Conservation (phyloP, 169 alveolate genomes). For the Plasmodium berghei region DNA sequence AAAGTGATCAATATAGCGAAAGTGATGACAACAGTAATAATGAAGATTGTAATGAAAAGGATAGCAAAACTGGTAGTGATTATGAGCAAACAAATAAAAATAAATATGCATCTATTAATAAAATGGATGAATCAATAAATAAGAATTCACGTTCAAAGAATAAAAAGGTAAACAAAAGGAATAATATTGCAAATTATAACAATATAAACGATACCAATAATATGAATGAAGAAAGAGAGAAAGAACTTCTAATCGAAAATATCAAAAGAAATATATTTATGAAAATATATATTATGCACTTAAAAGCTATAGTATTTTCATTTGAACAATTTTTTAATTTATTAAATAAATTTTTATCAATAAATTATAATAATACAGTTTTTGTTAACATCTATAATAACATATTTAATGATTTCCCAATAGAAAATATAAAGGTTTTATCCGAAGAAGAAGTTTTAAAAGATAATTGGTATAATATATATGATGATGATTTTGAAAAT, state of each 20-base stretch:
- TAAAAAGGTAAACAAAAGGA: neutral
- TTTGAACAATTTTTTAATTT: conserved; percentile 76
- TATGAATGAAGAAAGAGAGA: neutral
- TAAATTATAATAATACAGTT: conserved; percentile 44
- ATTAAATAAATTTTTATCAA: conserved; percentile 49
- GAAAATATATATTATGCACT: conserved; percentile 74
- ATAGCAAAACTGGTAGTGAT: neutral
- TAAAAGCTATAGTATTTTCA: conserved; percentile 53
- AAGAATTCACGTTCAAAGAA: neutral
- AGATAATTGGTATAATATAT: conserved; percentile 13
- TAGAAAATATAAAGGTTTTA: conserved; percentile 30
- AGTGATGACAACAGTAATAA: neutral
- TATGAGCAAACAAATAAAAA: neutral
- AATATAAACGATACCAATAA: neutral
- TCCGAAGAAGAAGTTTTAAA: conserved; percentile 57
- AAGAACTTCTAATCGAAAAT: conserved; percentile 34
- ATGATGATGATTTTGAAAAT: conserved; percentile 58
- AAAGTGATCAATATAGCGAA: conserved; percentile 8
- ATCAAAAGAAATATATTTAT: conserved; percentile 39
- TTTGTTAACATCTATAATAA: conserved; percentile 70
- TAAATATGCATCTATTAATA: neutral
- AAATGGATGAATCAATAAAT: neutral
- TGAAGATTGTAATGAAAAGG: conserved; percentile 10
- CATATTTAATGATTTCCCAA: conserved; percentile 44
- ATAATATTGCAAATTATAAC: neutral